Evolutionary conservation across 148 eudicot species (phyloP), one percentile per base, ranked within the genome.

Genomic region (Simmondsia chinensis): DNA sequence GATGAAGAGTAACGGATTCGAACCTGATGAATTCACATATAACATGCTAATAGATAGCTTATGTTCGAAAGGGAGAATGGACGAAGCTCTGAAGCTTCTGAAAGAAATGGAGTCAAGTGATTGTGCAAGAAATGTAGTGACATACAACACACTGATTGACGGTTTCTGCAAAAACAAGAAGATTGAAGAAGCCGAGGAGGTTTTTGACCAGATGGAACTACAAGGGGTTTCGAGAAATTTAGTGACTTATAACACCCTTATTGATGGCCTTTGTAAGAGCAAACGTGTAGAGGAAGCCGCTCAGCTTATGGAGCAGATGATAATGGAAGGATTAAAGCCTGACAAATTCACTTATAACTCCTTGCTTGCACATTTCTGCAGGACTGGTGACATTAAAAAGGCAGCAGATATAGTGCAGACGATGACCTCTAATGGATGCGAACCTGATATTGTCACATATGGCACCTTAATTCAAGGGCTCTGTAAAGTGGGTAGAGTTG

Each of bases 61-160:
- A 60, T 85, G 95, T 56, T 48, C 67, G 18, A 76, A 72, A 64
- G 77, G 86, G 34, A 76, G 50, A 65, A 54, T 91, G 5, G 75
- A 82, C 28, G 64, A 70, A 53, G 97, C 97, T 18, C 39, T 82
- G 53, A 29, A 45, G 29, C 56, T 91, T 26, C 73, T 85, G 18
- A 82, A 77, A 70, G 94, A 91, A 59, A 91, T 91, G 97, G 97
- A 91, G 69, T 57, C 61, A 20, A 76, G 85, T 59, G 94, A 85
- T 24, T 85, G 95, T 43, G 55, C 95, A 21, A 75, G 95, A 56
- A 85, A 66, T 33, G 88, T 66, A 30, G 71, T 79, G 44, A 79
- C 84, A 10, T 91, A 91, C 54, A 91, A 79, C 41, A 85, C 81
- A 22, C 66, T 91, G 20, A 91, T 91, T 46, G 80, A 72, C 1